Conservation (phyloP, 495 filamentous ascomycete species). For the Penicillium antarcticum region DNA sequence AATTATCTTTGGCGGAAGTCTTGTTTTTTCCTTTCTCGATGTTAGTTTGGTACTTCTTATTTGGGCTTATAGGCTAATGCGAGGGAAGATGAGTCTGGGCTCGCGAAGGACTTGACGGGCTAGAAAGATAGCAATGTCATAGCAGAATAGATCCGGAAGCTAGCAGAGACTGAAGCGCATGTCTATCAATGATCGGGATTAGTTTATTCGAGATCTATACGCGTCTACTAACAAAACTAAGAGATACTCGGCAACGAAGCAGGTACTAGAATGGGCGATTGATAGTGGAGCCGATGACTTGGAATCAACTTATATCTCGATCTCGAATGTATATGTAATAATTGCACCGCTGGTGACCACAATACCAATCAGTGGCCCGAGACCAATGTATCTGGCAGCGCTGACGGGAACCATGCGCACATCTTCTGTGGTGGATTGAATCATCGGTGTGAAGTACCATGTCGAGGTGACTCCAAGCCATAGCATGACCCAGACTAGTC, state of each 20-base stretch:
- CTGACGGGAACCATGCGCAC: conserved; percentile 13
- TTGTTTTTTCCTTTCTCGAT: too few species aligned
- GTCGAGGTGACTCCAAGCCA: conserved; percentile 14
- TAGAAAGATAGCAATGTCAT: too few species aligned
- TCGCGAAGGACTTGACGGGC: too few species aligned
- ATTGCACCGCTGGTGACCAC: background rate
- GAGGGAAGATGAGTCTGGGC: too few species aligned
- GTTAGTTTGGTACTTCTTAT: too few species aligned
- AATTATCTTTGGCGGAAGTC: conserved; percentile 70
- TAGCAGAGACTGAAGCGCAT: too few species aligned
- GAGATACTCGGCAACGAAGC: background rate
- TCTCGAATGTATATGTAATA: background rate
- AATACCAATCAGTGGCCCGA: background rate
- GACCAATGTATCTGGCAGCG: background rate
- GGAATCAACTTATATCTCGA: background rate
- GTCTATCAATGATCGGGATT: too few species aligned
- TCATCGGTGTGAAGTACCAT: conserved; percentile 18
- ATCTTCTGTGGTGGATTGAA: conserved; percentile 6
- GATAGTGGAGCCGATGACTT: background rate
- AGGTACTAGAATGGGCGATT: background rate
- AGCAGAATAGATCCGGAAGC: too few species aligned
- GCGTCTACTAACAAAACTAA: too few species aligned
- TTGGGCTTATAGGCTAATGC: too few species aligned
- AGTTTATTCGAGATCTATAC: too few species aligned
- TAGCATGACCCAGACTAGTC: conserved; percentile 6